Base-by-base conservation (phyloP, 2,329 filamentous ascomycete genomes). In the Phaeosphaeriaceae sp. region DNA sequence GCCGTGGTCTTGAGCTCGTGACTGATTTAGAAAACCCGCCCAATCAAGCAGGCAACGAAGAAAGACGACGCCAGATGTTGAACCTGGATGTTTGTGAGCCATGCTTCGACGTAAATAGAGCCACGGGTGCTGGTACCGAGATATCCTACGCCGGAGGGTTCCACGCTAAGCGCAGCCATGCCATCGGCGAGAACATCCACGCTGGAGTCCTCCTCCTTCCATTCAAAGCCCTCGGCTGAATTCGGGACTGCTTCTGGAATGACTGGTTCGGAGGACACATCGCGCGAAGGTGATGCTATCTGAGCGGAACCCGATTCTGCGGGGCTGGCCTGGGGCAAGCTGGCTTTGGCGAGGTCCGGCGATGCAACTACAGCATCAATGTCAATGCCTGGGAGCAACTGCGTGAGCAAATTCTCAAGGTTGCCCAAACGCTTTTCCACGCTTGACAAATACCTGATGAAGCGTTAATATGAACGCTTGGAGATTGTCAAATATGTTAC, bases 91-190 rank as follows among this genome's bases (percentile, higher is more conserved):
- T 10, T 6, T 10, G 65, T 41, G 31, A 36, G 31, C 31, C 31
- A 7, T 36, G 7, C 11, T 11, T 36, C 11, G 1, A 33, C 10
- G 7, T 20, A 9, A n/a, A 10, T 15, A 17, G 24, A 9, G 21
- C 20, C 15, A 25, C 13, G 6, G 31, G 13, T 15, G 22, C 19
- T 33, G 10, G 54, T 47, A 70, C 67, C 67, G 22, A 70, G 57
- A 25, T 70, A 70, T 33, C 68, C 66, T 11, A 70, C 68, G 13
- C 68, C 68, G 19, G 68, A 69, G 13, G 68, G 68, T 56, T 70
- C 68, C 5, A 70, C 68, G 22, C 66, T 69, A 7, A 70, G 61
- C 15, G 68, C 68, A 9, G 68, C 68, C 68, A 70, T 70, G 52
- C 68, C 68, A 57, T 70, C 68, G 1, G 66, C 68, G 9, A 70